Base-by-base conservation (phyloP, 78 protist species). In the Speleostelium caveatum region DNA sequence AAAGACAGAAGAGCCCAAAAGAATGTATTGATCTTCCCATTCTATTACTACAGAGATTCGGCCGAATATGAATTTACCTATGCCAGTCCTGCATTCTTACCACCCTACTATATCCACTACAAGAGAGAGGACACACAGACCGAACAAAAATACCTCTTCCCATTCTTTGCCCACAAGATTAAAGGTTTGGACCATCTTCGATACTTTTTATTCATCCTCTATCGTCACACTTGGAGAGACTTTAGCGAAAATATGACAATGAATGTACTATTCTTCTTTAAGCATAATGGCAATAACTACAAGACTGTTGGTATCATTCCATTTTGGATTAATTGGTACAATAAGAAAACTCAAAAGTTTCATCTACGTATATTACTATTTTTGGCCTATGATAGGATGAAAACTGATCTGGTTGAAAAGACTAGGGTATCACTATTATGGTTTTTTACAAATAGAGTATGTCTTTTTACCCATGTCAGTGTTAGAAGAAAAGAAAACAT, bases 141-240 rank as follows among this genome's bases (percentile, higher is more conserved):
- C 16, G 91, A 83, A 58, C n/a, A 68, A 16, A 72, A 71, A 14
- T 83, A 71, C 59, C 71, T 83, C 6, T 69, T 69, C 73, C 91
- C 91, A 83, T 69, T 83, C 79, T 83, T 39, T 53, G 75, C 91
- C 0, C 91, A 83, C 68, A 73, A 83, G 75, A 83, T 83, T 22
- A 83, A 69, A 33, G 91, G 91, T 3, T 51, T 69, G 7, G 91
- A 83, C 62, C 91, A 83, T 69, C 67, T 83, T 42, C 63, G 75
- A n/a, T 83, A 79, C 79, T 39, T 83, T 45, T 66, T 60, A 17
- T 74, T 73, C 61, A 16, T 56, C 51, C 33, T 83, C 16, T 83
- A 83, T 35, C 67, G 91, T 41, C 91, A 83, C 55, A 83, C 73
- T 17, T 83, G 67, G 68, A 42, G 79, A 10, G 91, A 83, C n/a